Base-by-base conservation (phyloP, 495 filamentous ascomycete genomes). In the Acidiella bohemica region DNA sequence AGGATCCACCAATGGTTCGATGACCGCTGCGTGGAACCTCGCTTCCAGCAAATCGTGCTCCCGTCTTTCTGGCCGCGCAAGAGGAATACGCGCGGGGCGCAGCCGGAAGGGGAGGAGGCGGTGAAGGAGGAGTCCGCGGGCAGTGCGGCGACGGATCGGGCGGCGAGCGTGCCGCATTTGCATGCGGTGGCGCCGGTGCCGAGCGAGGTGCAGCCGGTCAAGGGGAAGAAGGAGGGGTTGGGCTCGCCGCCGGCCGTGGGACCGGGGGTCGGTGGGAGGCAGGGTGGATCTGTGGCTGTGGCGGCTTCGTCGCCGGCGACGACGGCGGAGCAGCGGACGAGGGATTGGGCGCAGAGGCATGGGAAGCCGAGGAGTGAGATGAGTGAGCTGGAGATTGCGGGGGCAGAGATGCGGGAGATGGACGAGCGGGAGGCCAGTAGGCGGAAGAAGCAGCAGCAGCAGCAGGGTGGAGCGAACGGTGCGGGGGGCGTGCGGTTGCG, bases 1-100 rank as follows among this genome's bases (percentile, higher is more conserved):
- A 72, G 88, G 6, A 70, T 97, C 5, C 90, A 96, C 56, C 75
- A 80, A 19, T 97, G 90, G 90, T 94, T 97, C 50, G 90, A 97
- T 56, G 90, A 96, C 54, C 75, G 90, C 22, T 84, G 81, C 39
- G 90, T 97, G 2, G 90, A 96, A 62, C 90, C 90, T 8, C 71
- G 85, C 18, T 93, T 97, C 45, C 90, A 97, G 55, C 84, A 96
- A 39, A 88, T 97, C 26, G 84, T 81, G 6, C 63, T 97, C 19
- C 90, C 90, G 5, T 90, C 83, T 55, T 62, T 97, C 39, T 97
- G 90, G 90, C 90, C 92, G 7, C 65, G 92, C 35, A 96, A 82
- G 61, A 71, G 71, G 62, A 87, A 82, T 51, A 84, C 83, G 12
- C 63, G 83, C 12, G 83, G 75, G 26, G 71, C 69, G 4, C 69